These are phyloP conservation scores for Alloascoidea hylecoeti DNA, from an alignment of 805 yeast species.

Conservation along the genomic window DNA sequence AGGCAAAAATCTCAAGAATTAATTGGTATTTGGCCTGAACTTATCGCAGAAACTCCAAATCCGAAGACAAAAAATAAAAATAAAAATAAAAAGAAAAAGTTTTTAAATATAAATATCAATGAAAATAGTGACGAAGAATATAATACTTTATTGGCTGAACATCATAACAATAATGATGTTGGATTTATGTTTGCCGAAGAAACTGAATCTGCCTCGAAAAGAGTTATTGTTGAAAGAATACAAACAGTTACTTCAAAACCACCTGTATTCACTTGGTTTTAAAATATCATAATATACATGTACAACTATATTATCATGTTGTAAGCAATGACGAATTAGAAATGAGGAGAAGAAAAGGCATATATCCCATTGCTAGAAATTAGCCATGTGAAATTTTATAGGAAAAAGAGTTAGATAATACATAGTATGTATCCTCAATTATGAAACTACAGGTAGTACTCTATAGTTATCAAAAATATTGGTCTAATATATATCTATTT, in stretches of 20 bases:
- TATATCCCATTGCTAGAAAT: too few species aligned
- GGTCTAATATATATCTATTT: too few species aligned
- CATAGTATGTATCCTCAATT: too few species aligned
- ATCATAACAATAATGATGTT: conserved; percentile 11
- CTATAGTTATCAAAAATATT: too few species aligned
- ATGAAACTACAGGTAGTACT: too few species aligned
- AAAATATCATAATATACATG: conserved; percentile 3
- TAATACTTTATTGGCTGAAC: conserved; percentile 1
- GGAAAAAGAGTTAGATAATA: too few species aligned
- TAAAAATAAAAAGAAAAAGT: conserved; percentile 3
- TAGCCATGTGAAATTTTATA: too few species aligned
- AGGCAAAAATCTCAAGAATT: not conserved
- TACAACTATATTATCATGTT: not conserved
- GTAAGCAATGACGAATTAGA: too few species aligned
- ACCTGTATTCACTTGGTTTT: conserved; percentile 62
- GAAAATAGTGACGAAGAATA: conserved; percentile 6
- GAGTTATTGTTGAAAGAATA: conserved; percentile 45
- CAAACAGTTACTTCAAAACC: conserved; percentile 39
- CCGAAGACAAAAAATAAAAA: conserved; percentile 6
- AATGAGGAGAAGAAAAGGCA: too few species aligned
- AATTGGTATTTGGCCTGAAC: not conserved
- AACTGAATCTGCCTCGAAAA: conserved; percentile 18
- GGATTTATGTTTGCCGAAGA: conserved; percentile 12
- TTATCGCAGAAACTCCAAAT: not conserved
- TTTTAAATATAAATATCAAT: conserved; percentile 3